phyloP scores from a whole-genome alignment of 257 asterid genomes.

The Datura wrightii region DNA sequence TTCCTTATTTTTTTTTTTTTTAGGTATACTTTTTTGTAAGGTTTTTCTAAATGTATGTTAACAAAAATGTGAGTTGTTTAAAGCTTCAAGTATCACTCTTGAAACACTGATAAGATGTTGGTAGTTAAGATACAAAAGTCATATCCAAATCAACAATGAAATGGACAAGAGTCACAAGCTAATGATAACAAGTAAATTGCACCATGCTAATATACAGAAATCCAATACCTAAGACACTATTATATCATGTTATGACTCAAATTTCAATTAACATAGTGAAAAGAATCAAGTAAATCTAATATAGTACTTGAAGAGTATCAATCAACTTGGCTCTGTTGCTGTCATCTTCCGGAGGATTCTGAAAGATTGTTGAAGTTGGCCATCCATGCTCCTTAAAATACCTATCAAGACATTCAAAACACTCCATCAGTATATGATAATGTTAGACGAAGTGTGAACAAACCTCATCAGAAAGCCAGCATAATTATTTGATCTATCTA shows the following conservation, averaged over 20 bases:
- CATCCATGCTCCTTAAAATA: constrained; percentile 94
- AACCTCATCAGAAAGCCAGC: not conserved
- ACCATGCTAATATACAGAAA: not conserved
- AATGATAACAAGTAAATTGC: not conserved
- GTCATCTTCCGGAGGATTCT: constrained; percentile 64
- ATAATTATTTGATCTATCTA: too few species aligned
- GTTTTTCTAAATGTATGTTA: too few species aligned
- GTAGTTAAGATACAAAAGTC: not conserved
- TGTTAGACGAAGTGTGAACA: constrained; percentile 25
- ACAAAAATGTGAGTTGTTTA: not conserved
- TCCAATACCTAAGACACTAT: not conserved
- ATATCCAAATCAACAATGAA: not conserved
- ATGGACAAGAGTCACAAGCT: not conserved
- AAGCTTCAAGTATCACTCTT: not conserved
- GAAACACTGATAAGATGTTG: not conserved
- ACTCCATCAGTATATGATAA: not conserved
- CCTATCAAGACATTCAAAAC: constrained; percentile 46
- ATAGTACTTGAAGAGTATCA: constrained; percentile 79
- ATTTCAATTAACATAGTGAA: not conserved
- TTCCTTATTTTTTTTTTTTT: not conserved
- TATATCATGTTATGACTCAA: not conserved
- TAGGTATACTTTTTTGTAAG: not conserved
- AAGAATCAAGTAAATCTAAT: not conserved
- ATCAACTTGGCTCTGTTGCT: constrained; percentile 73
- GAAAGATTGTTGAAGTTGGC: constrained; percentile 77